These are phyloP conservation scores for Lachnellula suecica DNA, from an alignment of 2,329 filamentous ascomycete genomes.

Conservation along the genomic window DNA sequence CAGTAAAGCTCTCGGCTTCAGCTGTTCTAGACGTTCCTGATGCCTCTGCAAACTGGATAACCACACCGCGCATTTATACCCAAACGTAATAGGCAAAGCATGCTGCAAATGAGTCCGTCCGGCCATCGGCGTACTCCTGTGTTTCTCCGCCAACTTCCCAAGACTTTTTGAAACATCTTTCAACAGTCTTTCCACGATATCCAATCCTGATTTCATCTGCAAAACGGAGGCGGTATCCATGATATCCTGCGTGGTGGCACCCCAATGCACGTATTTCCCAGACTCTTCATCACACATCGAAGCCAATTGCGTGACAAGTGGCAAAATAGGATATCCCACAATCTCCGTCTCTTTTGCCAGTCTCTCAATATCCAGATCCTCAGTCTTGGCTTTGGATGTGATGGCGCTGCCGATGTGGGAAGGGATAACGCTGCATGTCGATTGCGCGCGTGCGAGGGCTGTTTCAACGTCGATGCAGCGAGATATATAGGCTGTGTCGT, in stretches of 20 bases:
- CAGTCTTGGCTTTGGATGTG: constrained; percentile 31
- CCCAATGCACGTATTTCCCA: constrained; percentile 55
- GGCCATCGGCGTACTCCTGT: constrained; percentile 55
- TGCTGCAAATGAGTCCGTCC: constrained; percentile 58
- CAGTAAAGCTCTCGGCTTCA: constrained; percentile 45
- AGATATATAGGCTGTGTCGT: constrained; percentile 47
- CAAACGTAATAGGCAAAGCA: constrained; percentile 55
- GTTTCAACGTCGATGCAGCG: constrained; percentile 51
- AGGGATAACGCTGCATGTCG: constrained; percentile 46
- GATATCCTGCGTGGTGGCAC: constrained; percentile 58
- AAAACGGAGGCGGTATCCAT: constrained; percentile 55
- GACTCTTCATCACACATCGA: constrained; percentile 32
- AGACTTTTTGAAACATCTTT: constrained; percentile 43
- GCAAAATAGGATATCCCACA: constrained; percentile 53
- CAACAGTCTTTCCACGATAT: constrained; percentile 46
- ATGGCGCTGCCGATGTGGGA: constrained; percentile 35
- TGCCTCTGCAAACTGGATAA: constrained; percentile 50
- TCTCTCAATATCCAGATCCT: constrained; percentile 42
- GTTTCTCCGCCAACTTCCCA: constrained; percentile 39
- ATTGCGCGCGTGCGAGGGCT: constrained; percentile 50
- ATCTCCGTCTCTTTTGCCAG: constrained; percentile 45
- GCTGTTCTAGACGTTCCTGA: constrained; percentile 44
- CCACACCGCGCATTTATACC: constrained; percentile 57
- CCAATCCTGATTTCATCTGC: constrained; percentile 51
- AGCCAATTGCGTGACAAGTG: constrained; percentile 48